These are phyloP conservation scores for Sicyos edulis DNA, from an alignment of 306 rosid genomes.

Conservation along the genomic window DNA sequence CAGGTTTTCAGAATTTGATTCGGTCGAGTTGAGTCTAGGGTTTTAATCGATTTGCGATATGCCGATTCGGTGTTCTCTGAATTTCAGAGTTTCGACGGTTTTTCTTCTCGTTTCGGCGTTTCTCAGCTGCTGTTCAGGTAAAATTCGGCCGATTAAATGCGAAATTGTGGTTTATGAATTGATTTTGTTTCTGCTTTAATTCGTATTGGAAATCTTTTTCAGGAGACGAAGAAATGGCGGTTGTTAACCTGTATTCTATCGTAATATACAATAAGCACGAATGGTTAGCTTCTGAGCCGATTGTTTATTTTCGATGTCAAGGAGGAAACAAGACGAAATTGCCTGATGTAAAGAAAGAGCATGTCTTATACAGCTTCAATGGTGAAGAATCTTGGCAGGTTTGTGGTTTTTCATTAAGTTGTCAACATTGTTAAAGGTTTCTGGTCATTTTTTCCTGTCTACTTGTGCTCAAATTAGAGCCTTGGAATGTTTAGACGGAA, in stretches of 20 bases:
- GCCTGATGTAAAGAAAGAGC: conserved; percentile 54
- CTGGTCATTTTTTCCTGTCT: not conserved
- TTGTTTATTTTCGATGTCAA: conserved; percentile 61
- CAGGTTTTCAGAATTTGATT: not conserved
- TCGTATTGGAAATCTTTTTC: conserved; percentile 10
- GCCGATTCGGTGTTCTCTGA: conserved; percentile 33
- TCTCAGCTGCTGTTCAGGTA: conserved; percentile 52
- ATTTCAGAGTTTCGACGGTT: conserved; percentile 25
- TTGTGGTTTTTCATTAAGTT: not conserved
- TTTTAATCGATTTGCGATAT: conserved; percentile 28
- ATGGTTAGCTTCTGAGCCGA: conserved; percentile 44
- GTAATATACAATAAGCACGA: conserved; percentile 61
- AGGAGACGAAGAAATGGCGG: conserved; percentile 52
- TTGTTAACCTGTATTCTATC: conserved; percentile 53
- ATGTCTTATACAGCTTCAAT: conserved; percentile 47
- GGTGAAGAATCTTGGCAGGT: conserved; percentile 98
- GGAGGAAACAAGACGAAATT: conserved; percentile 51
- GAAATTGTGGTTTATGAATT: not conserved
- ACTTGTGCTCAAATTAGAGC: no score
- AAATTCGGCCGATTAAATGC: conserved; percentile 3
- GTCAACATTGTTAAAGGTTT: not conserved
- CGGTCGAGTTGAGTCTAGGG: not conserved
- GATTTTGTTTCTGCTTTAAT: no score
- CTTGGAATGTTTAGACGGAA: no score
- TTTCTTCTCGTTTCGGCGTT: conserved; percentile 29